Evolutionary conservation across 2,329 filamentous ascomycete genomes (phyloP), one percentile per base, ranked within the genome.

Genomic region (Trichoderma atroviride): DNA sequence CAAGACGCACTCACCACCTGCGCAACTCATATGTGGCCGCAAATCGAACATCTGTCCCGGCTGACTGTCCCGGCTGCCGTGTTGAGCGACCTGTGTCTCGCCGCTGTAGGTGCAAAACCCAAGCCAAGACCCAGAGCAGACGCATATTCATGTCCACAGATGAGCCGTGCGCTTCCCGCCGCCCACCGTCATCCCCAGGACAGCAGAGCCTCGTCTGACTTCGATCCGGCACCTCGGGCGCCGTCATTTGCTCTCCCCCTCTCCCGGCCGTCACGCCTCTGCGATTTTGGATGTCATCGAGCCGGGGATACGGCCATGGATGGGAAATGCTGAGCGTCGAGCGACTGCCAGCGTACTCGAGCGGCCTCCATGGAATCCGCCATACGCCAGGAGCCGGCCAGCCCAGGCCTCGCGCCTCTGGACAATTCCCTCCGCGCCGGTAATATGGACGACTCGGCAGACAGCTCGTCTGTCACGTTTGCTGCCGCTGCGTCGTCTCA

Each of bases 401-500:
- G 63, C 64, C 37, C 47, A 52, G 43, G 69, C 61, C 69, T 61
- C 22, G 16, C 53, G 10, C 47, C 58, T 53, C 50, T 47, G 47
- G 62, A 27, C 43, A 33, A 60, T 52, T 47, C 69, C 31, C 50
- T 62, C 40, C 56, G 47, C 37, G 16, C 37, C 58, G 58, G 29
- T 59, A 61, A 55, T 22, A 69, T 69, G 69, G 66, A 61, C 60
- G 59, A 60, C 35, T 33, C 52, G 65, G 37, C 52, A 24, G 69
- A 52, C 35, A 58, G 57, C 33, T 68, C 70, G 47, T 56, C 64
- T 40, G 52, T 47, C 53, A 70, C 55, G 11, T 70, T 70, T 52
- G 62, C 55, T 33, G 67, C 67, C 31, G 61, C 65, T 68, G 73
- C 75, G 37, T 75, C 74, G 5, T 72, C 73, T 24, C 77, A 71